Evolutionary conservation across 1,284 basidiomycete genomes (phyloP).

Genomic region (Apiotrichum gamsii): DNA sequence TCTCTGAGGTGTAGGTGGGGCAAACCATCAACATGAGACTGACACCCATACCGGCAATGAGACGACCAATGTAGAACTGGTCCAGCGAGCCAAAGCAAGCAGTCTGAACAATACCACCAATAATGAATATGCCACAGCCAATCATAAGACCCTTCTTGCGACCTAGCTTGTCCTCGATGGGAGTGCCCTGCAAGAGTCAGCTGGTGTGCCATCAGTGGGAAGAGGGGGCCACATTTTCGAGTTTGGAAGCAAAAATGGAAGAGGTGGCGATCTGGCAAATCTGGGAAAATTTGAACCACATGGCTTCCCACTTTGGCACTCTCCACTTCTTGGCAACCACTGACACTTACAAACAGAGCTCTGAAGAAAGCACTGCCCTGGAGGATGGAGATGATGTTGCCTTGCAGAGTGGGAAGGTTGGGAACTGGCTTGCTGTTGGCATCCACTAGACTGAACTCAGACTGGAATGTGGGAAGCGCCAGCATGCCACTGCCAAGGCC

Average conservation of each 20-base stretch:
- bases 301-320: too few relatives aligned
- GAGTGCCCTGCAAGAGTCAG: conserved; percentile 45
- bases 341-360: conserved; percentile 51
- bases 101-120: conserved; percentile 59
- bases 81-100: conserved; percentile 14
- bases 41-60: conserved; percentile 63
- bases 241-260: too few relatives aligned
- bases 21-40: conserved; percentile 54
- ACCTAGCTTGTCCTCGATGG: conserved; percentile 33
- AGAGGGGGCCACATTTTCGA: too few relatives aligned
- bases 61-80: conserved; percentile 53
- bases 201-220: too few relatives aligned
- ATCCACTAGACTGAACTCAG: conserved; percentile 55
- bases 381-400: conserved; percentile 64
- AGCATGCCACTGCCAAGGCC: conserved; percentile 35
- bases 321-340: too few relatives aligned
- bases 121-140: conserved; percentile 58
- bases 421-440: conserved; percentile 41
- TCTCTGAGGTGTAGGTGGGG: conserved; percentile 71
- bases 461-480: conserved; percentile 57
- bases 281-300: too few relatives aligned
- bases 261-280: too few relatives aligned
- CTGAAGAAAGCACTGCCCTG: conserved; percentile 66
- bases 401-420: conserved; percentile 29
- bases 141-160: conserved; percentile 55